Evolutionary conservation across 208 protist species (phyloP).

Genomic region (Perkinsela sp.): DNA sequence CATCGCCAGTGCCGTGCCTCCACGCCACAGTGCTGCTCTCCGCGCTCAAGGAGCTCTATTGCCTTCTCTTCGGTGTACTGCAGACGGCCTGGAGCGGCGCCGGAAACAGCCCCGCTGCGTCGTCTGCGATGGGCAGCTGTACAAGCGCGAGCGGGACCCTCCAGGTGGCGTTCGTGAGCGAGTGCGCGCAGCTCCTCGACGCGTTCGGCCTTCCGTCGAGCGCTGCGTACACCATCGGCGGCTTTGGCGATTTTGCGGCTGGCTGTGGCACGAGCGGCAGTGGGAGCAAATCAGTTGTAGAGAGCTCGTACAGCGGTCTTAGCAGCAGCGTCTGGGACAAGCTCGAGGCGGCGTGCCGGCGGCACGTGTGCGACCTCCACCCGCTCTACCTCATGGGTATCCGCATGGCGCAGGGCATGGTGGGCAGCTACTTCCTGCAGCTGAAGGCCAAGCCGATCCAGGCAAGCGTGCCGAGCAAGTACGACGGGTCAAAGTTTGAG

Average conservation of each 20-base stretch:
- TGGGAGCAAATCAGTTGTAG: not conserved
- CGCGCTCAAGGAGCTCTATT: not conserved
- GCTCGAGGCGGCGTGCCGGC: not conserved
- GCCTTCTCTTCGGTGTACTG: not conserved
- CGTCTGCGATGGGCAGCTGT: not conserved
- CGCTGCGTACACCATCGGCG: not conserved
- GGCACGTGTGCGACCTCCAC: not conserved
- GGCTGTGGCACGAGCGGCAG: not conserved
- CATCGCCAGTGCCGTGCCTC: not conserved
- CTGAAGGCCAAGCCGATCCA: not conserved
- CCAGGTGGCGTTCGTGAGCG: not conserved
- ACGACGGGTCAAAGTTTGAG: not conserved
- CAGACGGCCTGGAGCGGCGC: not conserved
- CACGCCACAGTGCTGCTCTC: not conserved
- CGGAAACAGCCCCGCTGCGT: not conserved
- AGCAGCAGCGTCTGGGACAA: not conserved
- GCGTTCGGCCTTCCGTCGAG: not conserved
- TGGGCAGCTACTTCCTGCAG: not conserved
- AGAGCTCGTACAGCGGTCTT: not conserved
- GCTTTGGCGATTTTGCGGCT: not conserved
- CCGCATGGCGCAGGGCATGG: not conserved
- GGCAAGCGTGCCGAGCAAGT: not conserved
- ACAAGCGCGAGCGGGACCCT: not conserved
- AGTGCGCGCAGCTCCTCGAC: not conserved
- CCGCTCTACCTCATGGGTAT: constrained; percentile 1